Evolutionary conservation across 2,329 filamentous ascomycete species (phyloP).

Genomic region (Mycosphaerella sp.): DNA sequence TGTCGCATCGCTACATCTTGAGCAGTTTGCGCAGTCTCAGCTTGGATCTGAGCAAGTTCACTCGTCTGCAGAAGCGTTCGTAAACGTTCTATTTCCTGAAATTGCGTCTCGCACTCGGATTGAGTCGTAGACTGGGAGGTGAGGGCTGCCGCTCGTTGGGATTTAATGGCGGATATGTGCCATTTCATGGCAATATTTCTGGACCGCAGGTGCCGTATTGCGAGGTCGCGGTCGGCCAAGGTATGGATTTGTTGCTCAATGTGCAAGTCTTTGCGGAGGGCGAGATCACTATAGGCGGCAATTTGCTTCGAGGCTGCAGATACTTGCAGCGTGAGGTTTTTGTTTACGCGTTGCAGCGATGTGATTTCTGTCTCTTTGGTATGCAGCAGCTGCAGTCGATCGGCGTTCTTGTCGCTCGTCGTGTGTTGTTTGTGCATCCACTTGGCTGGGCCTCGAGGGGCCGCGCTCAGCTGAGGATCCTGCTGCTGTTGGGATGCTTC

Average conservation of each 20-base stretch:
- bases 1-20: not conserved
- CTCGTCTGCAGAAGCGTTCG: not conserved
- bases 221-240: not conserved
- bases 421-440: not conserved
- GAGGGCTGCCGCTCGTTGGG: not conserved
- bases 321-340: not conserved
- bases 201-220: not conserved
- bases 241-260: not conserved
- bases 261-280: not conserved
- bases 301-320: not conserved
- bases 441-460: not conserved
- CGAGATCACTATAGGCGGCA: not conserved
- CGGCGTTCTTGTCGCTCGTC: not conserved
- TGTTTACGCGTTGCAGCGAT: not conserved
- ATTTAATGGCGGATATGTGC: not conserved
- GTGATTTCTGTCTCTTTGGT: not conserved
- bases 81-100: not conserved
- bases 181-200: not conserved
- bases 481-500: not conserved
- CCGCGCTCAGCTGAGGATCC: not conserved
- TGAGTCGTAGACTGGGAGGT: not conserved
- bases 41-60: not conserved
- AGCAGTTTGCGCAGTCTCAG: not conserved
- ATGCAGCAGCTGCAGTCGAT: not conserved
- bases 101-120: not conserved